A percentile compares a stretch with the other conserved stretches of the same genome.
Conservation (phyloP, 345 rosid species). For the Arabidopsis thaliana region DNA sequence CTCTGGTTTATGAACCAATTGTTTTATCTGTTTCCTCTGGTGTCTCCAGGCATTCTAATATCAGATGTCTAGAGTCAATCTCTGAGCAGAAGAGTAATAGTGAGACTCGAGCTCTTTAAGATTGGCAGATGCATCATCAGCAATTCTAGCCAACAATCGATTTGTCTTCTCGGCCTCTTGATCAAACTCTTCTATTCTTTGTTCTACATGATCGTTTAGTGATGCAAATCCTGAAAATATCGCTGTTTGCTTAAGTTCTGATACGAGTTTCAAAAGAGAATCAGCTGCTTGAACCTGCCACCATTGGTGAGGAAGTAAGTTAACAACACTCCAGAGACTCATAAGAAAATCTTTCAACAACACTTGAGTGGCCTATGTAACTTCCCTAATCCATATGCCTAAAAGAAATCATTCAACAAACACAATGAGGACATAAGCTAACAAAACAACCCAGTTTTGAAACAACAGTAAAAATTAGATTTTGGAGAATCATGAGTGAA, state of each 20-base stretch:
- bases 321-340: not conserved
- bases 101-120: slow-evolving; percentile 87
- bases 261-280: slow-evolving; percentile 81
- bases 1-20: not conserved
- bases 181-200: slow-evolving; percentile 67
- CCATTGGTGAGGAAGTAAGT: slow-evolving; percentile 11
- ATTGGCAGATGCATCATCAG: slow-evolving; percentile 85
- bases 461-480: not conserved
- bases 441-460: not conserved
- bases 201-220: slow-evolving; percentile 85
- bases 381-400: not conserved
- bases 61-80: slow-evolving; percentile 39
- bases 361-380: not conserved
- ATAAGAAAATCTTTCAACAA: not conserved
- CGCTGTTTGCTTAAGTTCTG: slow-evolving; percentile 90
- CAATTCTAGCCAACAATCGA: slow-evolving; percentile 67
- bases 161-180: slow-evolving; percentile 71
- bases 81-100: slow-evolving; percentile 75
- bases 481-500: not conserved
- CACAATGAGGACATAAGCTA: not conserved
- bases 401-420: not conserved
- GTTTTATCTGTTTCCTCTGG: not conserved
- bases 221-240: slow-evolving; percentile 95
- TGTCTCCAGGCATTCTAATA: not conserved
- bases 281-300: slow-evolving; percentile 89